Conservation (phyloP, 2,329 filamentous ascomycete species). For the Fusarium clavum region DNA sequence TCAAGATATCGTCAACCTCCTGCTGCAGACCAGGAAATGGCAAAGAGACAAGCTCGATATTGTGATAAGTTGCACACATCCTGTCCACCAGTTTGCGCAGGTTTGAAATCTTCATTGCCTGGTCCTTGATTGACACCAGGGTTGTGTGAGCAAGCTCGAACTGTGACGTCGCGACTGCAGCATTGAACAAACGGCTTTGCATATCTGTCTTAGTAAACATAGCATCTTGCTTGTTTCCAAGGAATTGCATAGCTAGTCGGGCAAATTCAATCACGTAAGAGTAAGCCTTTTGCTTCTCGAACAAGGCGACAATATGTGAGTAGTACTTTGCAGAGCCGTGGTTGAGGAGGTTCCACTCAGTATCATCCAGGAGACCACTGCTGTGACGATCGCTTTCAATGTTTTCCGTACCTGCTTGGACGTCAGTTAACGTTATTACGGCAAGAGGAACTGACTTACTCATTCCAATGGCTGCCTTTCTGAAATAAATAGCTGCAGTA, state of each 20-base stretch:
- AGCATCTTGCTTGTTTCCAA: conserved; percentile 49
- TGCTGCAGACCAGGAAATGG: conserved; percentile 83
- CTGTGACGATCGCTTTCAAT: conserved; percentile 66
- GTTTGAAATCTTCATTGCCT: conserved; percentile 76
- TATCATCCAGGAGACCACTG: conserved; percentile 77
- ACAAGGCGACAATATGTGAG: conserved; percentile 84
- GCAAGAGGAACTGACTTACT: conserved; percentile 67
- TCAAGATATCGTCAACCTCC: conserved; percentile 82
- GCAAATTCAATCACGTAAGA: conserved; percentile 89
- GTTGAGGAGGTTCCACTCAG: conserved; percentile 76
- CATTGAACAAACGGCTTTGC: conserved; percentile 84
- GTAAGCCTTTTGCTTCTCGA: conserved; percentile 80
- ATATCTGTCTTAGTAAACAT: conserved; percentile 73
- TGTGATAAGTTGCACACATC: conserved; percentile 76
- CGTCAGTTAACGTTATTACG: conserved; percentile 43
- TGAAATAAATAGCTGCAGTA: conserved; percentile 80
- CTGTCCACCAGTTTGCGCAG: conserved; percentile 76
- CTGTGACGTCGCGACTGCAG: conserved; percentile 80
- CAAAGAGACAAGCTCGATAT: conserved; percentile 76
- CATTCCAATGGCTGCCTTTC: conserved; percentile 83
- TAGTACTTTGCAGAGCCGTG: conserved; percentile 86
- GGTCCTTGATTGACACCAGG: conserved; percentile 77
- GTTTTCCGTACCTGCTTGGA: conserved; percentile 57
- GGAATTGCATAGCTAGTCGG: conserved; percentile 76
- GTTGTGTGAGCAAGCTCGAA: conserved; percentile 87